Conservation (phyloP, 1,284 basidiomycete species). For the Pseudozyma tsukubaensis region DNA sequence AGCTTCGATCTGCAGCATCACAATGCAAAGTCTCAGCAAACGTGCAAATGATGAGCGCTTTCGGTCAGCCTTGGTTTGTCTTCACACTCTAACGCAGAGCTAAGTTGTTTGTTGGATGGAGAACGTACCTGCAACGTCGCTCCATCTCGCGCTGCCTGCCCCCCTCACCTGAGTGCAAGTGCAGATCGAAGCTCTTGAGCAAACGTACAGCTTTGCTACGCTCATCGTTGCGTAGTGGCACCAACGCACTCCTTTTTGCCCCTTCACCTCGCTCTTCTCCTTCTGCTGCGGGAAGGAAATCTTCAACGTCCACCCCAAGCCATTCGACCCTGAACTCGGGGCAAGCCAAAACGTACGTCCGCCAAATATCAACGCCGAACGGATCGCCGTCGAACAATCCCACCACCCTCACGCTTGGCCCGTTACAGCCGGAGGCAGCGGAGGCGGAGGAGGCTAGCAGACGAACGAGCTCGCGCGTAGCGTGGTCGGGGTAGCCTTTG, state of each 20-base stretch:
- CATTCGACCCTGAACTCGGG: conserved; percentile 8
- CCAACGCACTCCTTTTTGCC: not conserved
- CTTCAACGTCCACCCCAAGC: conserved; percentile 25
- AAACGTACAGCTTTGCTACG: conserved; percentile 36
- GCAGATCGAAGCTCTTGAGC: too few relatives aligned
- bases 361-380: conserved; percentile 55
- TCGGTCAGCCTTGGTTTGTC: too few relatives aligned
- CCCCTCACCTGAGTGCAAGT: not conserved
- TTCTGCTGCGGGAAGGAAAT: conserved; percentile 8
- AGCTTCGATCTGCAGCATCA: conserved; percentile 19
- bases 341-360: conserved; percentile 6
- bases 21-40: too few relatives aligned
- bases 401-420: not conserved
- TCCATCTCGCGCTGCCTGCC: not conserved
- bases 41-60: too few relatives aligned
- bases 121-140: too few relatives aligned
- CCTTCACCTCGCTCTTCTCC: not conserved
- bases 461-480: conserved; percentile 34
- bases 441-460: not conserved
- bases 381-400: conserved; percentile 49
- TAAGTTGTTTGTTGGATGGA: too few relatives aligned
- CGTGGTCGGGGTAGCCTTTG: conserved; percentile 60
- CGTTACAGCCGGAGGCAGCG: too few relatives aligned
- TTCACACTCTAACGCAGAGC: too few relatives aligned
- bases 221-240: conserved; percentile 33